Percentiles rank a stretch among this genome's conserved stretches.
phyloP scores from a whole-genome alignment of 441 rosid species.

The Croton setiger region DNA sequence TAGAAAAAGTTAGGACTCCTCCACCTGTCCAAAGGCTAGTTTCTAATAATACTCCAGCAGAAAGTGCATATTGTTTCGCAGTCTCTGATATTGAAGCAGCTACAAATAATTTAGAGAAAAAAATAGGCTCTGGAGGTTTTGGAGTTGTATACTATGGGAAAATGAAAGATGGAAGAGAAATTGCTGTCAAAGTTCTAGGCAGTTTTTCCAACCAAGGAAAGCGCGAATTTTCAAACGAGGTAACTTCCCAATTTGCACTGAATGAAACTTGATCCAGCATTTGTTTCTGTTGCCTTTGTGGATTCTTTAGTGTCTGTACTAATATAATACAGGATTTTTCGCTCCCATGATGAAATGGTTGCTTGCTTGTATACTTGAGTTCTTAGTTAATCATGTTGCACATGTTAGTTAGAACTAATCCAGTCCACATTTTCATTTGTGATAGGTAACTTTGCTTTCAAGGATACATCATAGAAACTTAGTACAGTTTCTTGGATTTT shows the following conservation, averaged over 20 bases:
- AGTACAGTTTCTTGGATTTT: conserved; percentile 94
- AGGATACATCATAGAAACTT: conserved; percentile 98
- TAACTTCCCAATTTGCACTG: conserved; percentile 23
- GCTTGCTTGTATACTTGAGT: background rate
- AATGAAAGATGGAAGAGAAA: conserved; percentile 83
- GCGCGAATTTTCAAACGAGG: conserved; percentile 94
- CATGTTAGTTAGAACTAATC: conserved; percentile 10
- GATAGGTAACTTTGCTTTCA: conserved; percentile 85
- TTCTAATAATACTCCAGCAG: conserved; percentile 64
- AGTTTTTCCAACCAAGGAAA: conserved; percentile 90
- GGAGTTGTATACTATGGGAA: conserved; percentile 89
- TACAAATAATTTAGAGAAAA: conserved; percentile 73
- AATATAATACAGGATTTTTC: background rate
- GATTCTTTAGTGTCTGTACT: too few relatives aligned
- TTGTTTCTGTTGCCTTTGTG: background rate
- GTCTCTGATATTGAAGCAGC: conserved; percentile 73
- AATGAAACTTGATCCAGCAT: background rate
- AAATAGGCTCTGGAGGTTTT: conserved; percentile 96
- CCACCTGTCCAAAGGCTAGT: conserved; percentile 46
- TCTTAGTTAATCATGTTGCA: conserved; percentile 1
- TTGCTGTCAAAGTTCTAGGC: conserved; percentile 81
- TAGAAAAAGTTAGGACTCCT: conserved; percentile 38
- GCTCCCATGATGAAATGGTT: background rate
- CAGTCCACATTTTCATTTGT: conserved; percentile 7
- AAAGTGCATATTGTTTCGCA: conserved; percentile 80